Evolutionary conservation across 768 basidiomycete genomes (phyloP).

Genomic region (Mycena sanguinolenta): DNA sequence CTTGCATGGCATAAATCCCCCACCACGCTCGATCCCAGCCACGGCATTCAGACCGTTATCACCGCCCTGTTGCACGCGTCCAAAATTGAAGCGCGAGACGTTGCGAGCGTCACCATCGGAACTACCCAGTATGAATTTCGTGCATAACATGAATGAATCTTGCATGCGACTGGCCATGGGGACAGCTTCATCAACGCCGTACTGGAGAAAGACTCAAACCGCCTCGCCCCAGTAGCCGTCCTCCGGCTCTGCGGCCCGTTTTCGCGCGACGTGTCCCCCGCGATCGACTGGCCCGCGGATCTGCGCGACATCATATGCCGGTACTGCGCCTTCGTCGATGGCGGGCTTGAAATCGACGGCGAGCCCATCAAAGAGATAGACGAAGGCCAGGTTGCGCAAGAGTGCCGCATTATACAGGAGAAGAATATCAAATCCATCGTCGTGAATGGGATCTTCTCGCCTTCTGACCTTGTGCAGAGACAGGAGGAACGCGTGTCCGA

Average conservation of each 20-base stretch:
- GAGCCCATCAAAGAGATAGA: conserved; percentile 56
- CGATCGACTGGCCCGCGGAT: conserved; percentile 64
- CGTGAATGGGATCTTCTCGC: conserved; percentile 62
- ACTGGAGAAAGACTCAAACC: conserved; percentile 59
- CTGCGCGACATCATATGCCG: conserved; percentile 55
- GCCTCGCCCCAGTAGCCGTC: conserved; percentile 66
- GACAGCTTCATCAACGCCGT: conserved; percentile 62
- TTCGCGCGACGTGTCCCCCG: conserved; percentile 65
- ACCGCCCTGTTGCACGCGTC: conserved; percentile 52
- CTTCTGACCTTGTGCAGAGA: conserved; percentile 56
- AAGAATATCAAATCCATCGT: conserved; percentile 51
- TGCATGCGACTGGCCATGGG: not conserved
- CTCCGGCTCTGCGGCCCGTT: conserved; percentile 70
- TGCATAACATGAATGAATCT: too few species aligned
- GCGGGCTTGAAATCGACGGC: conserved; percentile 58
- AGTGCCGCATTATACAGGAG: conserved; percentile 53
- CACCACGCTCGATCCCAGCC: conserved; percentile 65
- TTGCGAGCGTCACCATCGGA: conserved; percentile 66
- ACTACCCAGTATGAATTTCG: conserved; percentile 54
- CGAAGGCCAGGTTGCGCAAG: conserved; percentile 54
- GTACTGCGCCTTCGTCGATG: conserved; percentile 48
- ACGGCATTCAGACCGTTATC: conserved; percentile 63
- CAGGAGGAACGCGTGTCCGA: conserved; percentile 63
- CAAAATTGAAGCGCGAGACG: conserved; percentile 44
- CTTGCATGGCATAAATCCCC: conserved; percentile 56